phyloP scores from a whole-genome alignment of 345 rosid genomes.

The Eucalyptus leucophloia region DNA sequence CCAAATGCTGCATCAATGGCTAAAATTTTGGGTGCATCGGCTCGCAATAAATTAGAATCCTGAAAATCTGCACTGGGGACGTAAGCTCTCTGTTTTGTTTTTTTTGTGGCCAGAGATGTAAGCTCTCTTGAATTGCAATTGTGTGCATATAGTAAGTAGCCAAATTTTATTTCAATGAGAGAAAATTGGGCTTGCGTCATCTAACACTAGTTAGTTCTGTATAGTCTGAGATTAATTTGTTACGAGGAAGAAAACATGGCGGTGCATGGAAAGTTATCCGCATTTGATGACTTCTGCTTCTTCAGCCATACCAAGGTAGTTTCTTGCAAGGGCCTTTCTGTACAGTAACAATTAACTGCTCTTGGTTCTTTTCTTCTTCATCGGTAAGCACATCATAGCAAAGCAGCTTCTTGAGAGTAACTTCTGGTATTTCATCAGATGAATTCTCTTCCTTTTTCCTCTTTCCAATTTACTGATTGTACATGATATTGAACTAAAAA shows the following conservation, averaged over 20 bases:
- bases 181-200: neutral
- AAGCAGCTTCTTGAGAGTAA: no score
- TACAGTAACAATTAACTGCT: no score
- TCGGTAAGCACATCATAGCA: no score
- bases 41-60: fast-evolving
- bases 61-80: neutral
- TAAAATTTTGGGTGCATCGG: neutral
- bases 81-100: no score
- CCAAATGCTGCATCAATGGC: neutral
- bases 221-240: neutral
- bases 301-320: no score
- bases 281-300: neutral
- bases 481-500: no score
- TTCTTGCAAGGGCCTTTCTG: no score
- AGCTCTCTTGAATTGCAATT: neutral
- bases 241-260: neutral
- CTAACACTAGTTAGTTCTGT: neutral
- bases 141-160: neutral
- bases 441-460: no score
- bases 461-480: no score
- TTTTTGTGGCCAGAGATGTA: no score
- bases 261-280: neutral
- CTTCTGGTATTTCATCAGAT: no score
- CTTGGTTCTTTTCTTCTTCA: no score
- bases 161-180: neutral